phyloP scores from a whole-genome alignment of 2,329 filamentous ascomycete species.

The Cylindrodendrum hubeiense region DNA sequence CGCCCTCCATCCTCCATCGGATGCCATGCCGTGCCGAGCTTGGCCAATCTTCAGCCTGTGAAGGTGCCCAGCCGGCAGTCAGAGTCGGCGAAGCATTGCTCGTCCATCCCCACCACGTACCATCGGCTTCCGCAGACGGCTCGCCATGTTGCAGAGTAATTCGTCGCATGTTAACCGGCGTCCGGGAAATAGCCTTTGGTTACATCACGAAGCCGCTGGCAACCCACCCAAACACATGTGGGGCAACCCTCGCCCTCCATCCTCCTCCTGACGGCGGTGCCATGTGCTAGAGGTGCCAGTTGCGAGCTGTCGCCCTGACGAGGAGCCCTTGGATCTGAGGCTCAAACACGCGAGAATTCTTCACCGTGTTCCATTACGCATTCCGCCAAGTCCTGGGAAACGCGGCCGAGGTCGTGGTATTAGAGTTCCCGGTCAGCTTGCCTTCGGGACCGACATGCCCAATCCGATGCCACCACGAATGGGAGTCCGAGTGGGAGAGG shows the following conservation, averaged over 20 bases:
- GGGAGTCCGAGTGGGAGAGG: too few relatives aligned
- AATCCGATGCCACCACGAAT: background rate
- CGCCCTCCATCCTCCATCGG: background rate
- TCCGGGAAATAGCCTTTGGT: constrained; percentile 8
- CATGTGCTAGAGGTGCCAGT: background rate
- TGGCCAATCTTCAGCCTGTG: constrained; percentile 8
- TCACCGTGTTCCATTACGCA: background rate
- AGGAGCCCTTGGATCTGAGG: background rate
- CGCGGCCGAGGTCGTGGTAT: background rate
- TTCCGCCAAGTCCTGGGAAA: too few relatives aligned
- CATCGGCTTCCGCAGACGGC: background rate
- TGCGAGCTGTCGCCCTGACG: background rate
- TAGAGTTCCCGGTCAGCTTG: constrained; percentile 15
- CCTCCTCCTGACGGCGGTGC: background rate
- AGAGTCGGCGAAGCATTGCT: background rate
- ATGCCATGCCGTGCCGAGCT: background rate
- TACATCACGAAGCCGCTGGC: constrained; percentile 6
- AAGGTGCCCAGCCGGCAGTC: constrained; percentile 10
- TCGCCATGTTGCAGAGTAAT: background rate
- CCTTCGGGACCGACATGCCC: background rate
- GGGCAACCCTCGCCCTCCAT: background rate
- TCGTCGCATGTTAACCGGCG: background rate
- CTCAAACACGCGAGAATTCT: background rate
- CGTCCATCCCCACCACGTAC: background rate
- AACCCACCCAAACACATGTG: constrained; percentile 17